Base-by-base conservation (phyloP, 192 early-diverging fungal genomes). In the Linnemannia exigua region DNA sequence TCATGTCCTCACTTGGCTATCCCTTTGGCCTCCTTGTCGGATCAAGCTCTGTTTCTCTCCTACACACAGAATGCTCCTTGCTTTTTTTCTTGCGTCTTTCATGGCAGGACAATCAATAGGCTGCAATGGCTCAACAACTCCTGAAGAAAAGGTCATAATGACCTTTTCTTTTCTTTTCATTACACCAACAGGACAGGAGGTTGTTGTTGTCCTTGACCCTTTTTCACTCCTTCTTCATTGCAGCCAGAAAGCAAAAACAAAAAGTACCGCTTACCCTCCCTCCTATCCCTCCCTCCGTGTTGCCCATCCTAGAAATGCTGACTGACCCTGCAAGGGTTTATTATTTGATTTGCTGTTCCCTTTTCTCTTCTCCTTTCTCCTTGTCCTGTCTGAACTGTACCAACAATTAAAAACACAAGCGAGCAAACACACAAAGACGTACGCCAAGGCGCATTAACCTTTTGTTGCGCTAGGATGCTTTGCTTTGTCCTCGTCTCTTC, bases 311-410 rank as follows among this genome's bases (percentile, higher is more conserved):
- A 47, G 44, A 31, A 47, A 47, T 72, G 70, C 37, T 31, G 37
- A 25, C 70, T 31, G 41, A 41, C 33, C 68, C 33, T 70, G 68
- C 68, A 70, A 70, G 68, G 68, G 68, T 36, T 70, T 70, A 41
- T 70, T 41, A 44, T 44, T 44, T 6, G 41, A 9, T 28, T 69
- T 22, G 38, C 31, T 48, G 46, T 16, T 14, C 5, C 16, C 12
- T 9, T 71, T 47, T 37, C n/a, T 25, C n/a, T n/a, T 12, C 14
- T 47, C 11, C 25, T 28, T 44, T 47, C 44, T 72, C 46, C 37
- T 72, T 72, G 25, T 72, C 70, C 20, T 72, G 15, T 72, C 70
- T 44, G 44, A 47, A 46, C n/a, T 68, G 67, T 11, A n/a, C 67
- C 33, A 63, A 63, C 28, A 63, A 63, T 63, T 58, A 58, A 58